Conservation (phyloP, 2,329 filamentous ascomycete genomes). For the Clonostachys rhizophaga region DNA sequence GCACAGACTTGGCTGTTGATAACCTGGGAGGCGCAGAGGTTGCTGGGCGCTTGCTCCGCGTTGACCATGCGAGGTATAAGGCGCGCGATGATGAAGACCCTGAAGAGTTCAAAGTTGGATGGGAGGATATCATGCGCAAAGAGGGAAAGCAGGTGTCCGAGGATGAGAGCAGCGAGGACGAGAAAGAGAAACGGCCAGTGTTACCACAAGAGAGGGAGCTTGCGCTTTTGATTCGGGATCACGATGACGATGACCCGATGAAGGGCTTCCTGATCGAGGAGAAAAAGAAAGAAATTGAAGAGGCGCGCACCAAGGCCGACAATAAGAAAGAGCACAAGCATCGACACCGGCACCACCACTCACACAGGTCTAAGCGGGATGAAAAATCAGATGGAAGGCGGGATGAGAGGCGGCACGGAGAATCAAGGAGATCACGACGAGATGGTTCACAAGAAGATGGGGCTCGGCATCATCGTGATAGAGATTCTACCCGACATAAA, state of each 20-base stretch:
- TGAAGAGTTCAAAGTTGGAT: constrained; percentile 53
- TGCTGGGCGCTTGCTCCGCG: constrained; percentile 72
- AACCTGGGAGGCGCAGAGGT: constrained; percentile 87
- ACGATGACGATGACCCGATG: constrained; percentile 98
- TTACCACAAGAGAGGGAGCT: constrained; percentile 81
- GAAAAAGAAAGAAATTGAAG: constrained; percentile 83
- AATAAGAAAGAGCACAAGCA: constrained; percentile 39
- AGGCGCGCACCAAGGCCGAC: constrained; percentile 51
- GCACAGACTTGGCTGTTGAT: constrained; percentile 92
- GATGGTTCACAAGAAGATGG: constrained; percentile 22
- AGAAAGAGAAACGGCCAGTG: constrained; percentile 50
- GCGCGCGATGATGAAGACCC: constrained; percentile 71
- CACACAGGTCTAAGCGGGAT: constrained; percentile 32
- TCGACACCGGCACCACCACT: constrained; percentile 38
- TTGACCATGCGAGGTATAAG: constrained; percentile 94
- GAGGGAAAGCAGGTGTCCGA: constrained; percentile 39
- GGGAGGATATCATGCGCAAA: constrained; percentile 52
- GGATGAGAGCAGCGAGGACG: constrained; percentile 40
- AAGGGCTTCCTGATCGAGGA: constrained; percentile 84
- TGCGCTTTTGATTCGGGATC: constrained; percentile 66
- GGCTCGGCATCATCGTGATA: constrained; percentile 10
- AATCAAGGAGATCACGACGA: constrained; percentile 20
- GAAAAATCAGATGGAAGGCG: constrained; percentile 2
- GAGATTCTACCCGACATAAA: constrained; percentile 12
- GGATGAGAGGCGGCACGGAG: constrained; percentile 21